Percentiles rank a stretch among this genome's conserved stretches.
phyloP scores from a whole-genome alignment of 2,329 filamentous ascomycete genomes.

The Cladorrhinum sp. region DNA sequence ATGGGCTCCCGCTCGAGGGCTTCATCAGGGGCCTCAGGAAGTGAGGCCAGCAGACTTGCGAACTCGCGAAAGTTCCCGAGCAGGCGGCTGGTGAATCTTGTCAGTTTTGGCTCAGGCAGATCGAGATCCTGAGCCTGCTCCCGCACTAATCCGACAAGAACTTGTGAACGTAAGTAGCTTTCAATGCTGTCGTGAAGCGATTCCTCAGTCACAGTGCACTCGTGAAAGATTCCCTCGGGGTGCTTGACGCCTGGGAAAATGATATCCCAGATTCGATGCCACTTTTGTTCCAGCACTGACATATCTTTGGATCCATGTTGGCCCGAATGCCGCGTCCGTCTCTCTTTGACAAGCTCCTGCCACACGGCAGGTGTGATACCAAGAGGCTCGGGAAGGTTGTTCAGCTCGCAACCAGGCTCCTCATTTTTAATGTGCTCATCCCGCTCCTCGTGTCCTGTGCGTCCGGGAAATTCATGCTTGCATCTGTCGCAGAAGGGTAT shows the following conservation, averaged over 20 bases:
- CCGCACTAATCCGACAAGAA: background rate
- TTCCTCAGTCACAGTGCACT: background rate
- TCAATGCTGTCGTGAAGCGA: background rate
- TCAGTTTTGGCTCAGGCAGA: background rate
- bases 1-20: too few relatives aligned
- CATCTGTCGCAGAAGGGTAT: background rate
- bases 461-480: background rate
- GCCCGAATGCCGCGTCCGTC: background rate
- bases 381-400: too few relatives aligned
- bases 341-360: too few relatives aligned
- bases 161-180: background rate
- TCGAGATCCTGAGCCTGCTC: background rate
- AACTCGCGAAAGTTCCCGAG: background rate
- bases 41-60: background rate
- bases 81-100: background rate
- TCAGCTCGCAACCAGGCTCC: background rate
- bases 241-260: background rate
- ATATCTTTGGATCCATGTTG: background rate
- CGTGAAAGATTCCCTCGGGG: background rate
- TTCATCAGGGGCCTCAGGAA: too few relatives aligned
- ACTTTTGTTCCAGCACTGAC: background rate
- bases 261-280: background rate
- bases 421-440: background rate
- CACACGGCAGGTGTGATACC: too few relatives aligned
- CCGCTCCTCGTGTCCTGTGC: background rate